Evolutionary conservation across 2,329 filamentous ascomycete species (phyloP), one percentile per base, ranked within the genome.

Genomic region (Paraphoma chrysanthemicola): DNA sequence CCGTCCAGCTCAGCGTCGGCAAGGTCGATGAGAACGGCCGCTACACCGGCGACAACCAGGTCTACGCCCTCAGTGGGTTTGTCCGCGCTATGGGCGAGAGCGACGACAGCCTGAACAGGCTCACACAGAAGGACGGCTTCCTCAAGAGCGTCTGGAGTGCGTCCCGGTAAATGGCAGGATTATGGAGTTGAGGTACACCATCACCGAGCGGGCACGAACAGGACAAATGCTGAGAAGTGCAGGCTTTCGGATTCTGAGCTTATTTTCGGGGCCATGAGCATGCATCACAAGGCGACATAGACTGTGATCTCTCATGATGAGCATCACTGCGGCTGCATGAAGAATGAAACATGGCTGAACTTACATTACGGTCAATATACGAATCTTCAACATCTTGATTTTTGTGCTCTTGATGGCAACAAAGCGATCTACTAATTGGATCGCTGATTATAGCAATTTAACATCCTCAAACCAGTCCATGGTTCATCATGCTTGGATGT

Each of bases 1-100:
- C 92, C 65, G 95, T 98, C 75, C 95, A 99, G 85, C 92, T 99
- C 83, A 92, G 90, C 75, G 86, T 99, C 80, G 94, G 90, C 82
- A 98, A 97, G 87, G 95, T 99, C 76, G 94, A 98, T 83, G 95
- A 99, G 90, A 96, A 93, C 85, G 95, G 95, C 81, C 92, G 93
- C 76, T 93, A 93, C 84, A 92, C 92, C 72, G 93, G 94, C 83
- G 95, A 97, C 86, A 96, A 93, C 89, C 91, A 97, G 83, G 89
- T 92, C 79, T 99, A 97, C 81, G 94, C 95, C 74, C 90, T 99
- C 69, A 96, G 91, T 85, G 95, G 95, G 68, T 99, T 98, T 85
- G 92, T 99, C 77, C 90, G 95, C 74, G 92, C 93, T 74, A 95
- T 97, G 88, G 95, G 95, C 79, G 96, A 99, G 91, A 90, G 89